A percentile compares a stretch with the other conserved stretches of the same genome.
These are phyloP conservation scores for Phytophthora hibernalis DNA, from an alignment of 352 stramenopile species.

Conservation along the genomic window DNA sequence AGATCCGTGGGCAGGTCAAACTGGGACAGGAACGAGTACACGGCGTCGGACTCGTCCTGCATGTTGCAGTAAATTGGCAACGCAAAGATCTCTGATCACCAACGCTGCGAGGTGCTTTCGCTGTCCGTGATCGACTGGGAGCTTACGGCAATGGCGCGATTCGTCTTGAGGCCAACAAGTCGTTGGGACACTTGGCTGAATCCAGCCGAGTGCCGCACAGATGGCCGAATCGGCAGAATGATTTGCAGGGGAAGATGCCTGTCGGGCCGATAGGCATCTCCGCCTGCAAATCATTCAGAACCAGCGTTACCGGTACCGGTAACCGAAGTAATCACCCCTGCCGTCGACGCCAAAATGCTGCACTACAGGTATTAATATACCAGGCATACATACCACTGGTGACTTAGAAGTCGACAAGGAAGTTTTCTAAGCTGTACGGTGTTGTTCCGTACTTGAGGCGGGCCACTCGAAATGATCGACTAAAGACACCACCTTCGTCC, in stretches of 20 bases:
- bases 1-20: constrained; percentile 16
- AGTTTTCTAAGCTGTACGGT: too few relatives aligned
- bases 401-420: too few relatives aligned
- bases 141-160: constrained; percentile 8
- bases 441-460: too few relatives aligned
- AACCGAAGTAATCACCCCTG: too few relatives aligned
- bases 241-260: too few relatives aligned
- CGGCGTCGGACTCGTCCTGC: constrained; percentile 16
- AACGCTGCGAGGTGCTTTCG: background rate
- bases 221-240: too few relatives aligned
- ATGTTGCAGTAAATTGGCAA: background rate
- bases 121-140: constrained; percentile 7
- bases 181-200: constrained; percentile 15
- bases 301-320: too few relatives aligned
- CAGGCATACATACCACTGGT: too few relatives aligned
- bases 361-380: too few relatives aligned
- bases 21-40: constrained; percentile 29
- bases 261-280: background rate
- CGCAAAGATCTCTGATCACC: constrained; percentile 16
- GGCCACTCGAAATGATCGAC: background rate
- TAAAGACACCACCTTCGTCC: background rate
- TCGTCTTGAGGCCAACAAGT: constrained; percentile 9
- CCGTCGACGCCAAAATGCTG: too few relatives aligned
- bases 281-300: constrained; percentile 1
- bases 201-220: constrained; percentile 16